These are phyloP conservation scores for Phialophora expanda DNA, from an alignment of 2,329 filamentous ascomycete genomes.

Conservation along the genomic window DNA sequence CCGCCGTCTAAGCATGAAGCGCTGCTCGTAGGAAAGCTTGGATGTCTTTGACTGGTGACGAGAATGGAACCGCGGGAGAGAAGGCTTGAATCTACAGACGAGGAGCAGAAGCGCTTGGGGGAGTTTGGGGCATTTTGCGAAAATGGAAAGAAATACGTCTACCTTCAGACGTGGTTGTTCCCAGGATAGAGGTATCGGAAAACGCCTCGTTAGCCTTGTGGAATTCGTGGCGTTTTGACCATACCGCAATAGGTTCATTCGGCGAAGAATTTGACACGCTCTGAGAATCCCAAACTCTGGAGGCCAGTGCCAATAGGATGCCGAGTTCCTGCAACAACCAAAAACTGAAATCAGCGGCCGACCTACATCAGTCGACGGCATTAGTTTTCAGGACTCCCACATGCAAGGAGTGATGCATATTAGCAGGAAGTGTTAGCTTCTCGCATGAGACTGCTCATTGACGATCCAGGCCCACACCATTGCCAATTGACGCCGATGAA, in stretches of 20 bases:
- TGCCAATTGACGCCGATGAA: neutral
- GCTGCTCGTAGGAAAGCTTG: neutral
- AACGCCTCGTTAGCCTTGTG: slow-evolving; percentile 16
- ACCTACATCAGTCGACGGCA: neutral
- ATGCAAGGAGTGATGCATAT: neutral
- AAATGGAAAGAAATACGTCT: slow-evolving; percentile 3
- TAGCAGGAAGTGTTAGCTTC: neutral
- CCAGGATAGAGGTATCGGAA: neutral
- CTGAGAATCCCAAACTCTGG: neutral
- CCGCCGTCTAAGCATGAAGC: neutral
- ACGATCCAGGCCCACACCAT: neutral
- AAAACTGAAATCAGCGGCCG: neutral
- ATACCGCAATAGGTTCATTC: slow-evolving; percentile 25
- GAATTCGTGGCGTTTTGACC: slow-evolving; percentile 18
- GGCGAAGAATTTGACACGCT: slow-evolving; percentile 13
- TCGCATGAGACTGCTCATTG: neutral
- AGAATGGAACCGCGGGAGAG: neutral
- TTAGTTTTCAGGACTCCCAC: neutral
- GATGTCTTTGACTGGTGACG: neutral
- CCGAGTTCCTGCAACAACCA: neutral
- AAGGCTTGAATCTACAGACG: neutral
- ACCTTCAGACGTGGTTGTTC: neutral
- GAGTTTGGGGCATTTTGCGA: slow-evolving; percentile 28
- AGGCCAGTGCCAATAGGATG: neutral
- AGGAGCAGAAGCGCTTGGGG: slow-evolving; percentile 10